These are phyloP conservation scores for Amniculicola lignicola DNA, from an alignment of 495 filamentous ascomycete species.

Conservation along the genomic window DNA sequence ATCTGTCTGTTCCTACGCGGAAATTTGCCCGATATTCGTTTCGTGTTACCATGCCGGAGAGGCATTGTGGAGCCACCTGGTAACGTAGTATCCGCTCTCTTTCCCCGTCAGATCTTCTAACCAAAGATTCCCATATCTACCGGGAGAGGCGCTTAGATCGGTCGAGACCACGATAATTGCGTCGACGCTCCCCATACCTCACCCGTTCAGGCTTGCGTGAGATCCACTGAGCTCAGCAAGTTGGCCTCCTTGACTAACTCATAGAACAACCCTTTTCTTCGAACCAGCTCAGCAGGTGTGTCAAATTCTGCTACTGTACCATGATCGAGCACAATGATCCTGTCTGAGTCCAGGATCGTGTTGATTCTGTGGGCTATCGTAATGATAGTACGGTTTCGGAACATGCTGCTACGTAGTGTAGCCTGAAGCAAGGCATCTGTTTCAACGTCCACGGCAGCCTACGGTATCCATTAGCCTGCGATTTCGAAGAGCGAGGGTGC, in stretches of 20 bases:
- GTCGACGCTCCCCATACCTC: too few species aligned
- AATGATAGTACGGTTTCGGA: slow-evolving; percentile 90
- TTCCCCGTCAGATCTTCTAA: too few species aligned
- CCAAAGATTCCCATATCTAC: too few species aligned
- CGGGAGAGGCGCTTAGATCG: too few species aligned
- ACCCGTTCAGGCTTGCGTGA: not conserved
- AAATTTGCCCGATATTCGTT: too few species aligned
- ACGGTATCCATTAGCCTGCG: slow-evolving; percentile 7
- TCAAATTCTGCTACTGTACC: slow-evolving; percentile 51
- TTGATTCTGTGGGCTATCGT: slow-evolving; percentile 98
- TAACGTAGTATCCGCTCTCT: too few species aligned
- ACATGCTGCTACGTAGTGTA: slow-evolving; percentile 61
- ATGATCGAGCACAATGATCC: slow-evolving; percentile 82
- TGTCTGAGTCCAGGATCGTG: slow-evolving; percentile 89
- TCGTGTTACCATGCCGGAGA: too few species aligned
- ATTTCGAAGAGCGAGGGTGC: not conserved
- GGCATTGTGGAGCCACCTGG: too few species aligned
- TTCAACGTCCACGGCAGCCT: slow-evolving; percentile 92
- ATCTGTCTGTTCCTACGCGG: too few species aligned
- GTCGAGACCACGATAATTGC: too few species aligned
- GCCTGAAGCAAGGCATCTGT: slow-evolving; percentile 81
- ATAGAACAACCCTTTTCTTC: slow-evolving; percentile 43
- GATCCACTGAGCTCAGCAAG: slow-evolving; percentile 23
- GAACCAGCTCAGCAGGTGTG: slow-evolving; percentile 41
- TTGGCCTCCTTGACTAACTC: slow-evolving; percentile 44